Evolutionary conservation across 2,329 filamentous ascomycete species (phyloP).

Genomic region (Colletotrichum caudatum): DNA sequence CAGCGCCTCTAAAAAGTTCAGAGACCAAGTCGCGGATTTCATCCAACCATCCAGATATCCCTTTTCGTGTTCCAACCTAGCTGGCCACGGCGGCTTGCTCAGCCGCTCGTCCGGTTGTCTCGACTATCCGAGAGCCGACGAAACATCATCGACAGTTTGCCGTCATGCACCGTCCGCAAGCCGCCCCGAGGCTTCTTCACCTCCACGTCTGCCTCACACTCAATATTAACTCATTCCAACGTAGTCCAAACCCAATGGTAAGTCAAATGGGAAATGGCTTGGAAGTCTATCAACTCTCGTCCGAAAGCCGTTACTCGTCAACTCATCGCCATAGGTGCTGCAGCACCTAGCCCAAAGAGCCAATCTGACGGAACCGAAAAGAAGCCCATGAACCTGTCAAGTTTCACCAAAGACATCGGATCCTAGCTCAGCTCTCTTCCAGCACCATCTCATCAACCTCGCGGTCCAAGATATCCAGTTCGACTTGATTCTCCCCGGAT

Average conservation of each 20-base stretch:
- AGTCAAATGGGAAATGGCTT: not conserved
- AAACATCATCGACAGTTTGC: constrained; percentile 31
- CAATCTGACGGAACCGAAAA: not conserved
- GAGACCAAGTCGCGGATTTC: not conserved
- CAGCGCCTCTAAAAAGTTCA: not conserved
- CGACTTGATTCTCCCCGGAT: not conserved
- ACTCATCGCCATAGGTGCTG: not conserved
- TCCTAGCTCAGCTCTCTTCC: constrained; percentile 13
- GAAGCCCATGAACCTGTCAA: constrained; percentile 28
- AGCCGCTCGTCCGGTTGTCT: constrained; percentile 12
- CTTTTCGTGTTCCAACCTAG: not conserved
- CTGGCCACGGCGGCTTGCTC: not conserved
- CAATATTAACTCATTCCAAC: not conserved
- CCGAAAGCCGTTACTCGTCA: constrained; percentile 26
- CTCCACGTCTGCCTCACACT: constrained; percentile 15
- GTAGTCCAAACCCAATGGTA: not conserved
- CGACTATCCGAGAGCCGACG: constrained; percentile 38
- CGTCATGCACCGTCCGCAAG: constrained; percentile 33
- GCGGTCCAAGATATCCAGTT: not conserved
- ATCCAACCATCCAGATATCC: constrained; percentile 10
- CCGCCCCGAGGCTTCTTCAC: constrained; percentile 9
- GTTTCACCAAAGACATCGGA: constrained; percentile 34
- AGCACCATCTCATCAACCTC: not conserved
- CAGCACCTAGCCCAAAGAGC: not conserved
- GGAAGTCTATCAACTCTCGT: constrained; percentile 10